A percentile compares a stretch with the other conserved stretches of the same genome.
Evolutionary conservation across 352 stramenopile genomes (phyloP).

Genomic region (Pythium pectinolyticum): DNA sequence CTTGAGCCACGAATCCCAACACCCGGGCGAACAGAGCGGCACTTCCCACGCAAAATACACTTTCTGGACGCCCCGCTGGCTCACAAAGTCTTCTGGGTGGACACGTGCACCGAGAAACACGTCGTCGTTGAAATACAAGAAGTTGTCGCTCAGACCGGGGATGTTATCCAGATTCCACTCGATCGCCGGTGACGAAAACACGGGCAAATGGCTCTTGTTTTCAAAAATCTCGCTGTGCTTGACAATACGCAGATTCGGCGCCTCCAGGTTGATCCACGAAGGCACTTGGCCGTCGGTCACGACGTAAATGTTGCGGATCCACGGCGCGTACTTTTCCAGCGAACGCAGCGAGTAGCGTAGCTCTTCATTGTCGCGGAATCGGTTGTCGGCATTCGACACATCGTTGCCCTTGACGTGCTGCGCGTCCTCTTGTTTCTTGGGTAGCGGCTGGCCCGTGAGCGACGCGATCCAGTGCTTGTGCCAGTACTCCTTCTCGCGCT

Average conservation of each 20-base stretch:
- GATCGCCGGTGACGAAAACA: conserved; percentile 94
- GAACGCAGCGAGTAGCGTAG: conserved; percentile 92
- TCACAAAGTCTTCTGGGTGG: conserved; percentile 92
- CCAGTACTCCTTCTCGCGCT: conserved; percentile 86
- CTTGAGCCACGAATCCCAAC: conserved; percentile 63
- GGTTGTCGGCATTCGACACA: conserved; percentile 83
- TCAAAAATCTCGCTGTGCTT: conserved; percentile 91
- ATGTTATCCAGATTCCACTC: conserved; percentile 94
- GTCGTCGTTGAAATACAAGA: conserved; percentile 97
- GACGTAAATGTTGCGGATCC: conserved; percentile 93
- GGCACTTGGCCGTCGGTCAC: conserved; percentile 95
- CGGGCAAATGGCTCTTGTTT: conserved; percentile 87
- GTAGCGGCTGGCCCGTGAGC: conserved; percentile 74
- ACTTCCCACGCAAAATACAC: conserved; percentile 93
- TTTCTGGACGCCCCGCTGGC: conserved; percentile 83
- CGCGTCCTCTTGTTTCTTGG: conserved; percentile 50
- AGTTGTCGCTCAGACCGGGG: conserved; percentile 88
- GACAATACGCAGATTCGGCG: conserved; percentile 81
- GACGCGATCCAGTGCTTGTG: conserved; percentile 88
- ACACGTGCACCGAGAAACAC: conserved; percentile 91
- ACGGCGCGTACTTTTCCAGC: conserved; percentile 94
- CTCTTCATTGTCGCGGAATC: conserved; percentile 95
- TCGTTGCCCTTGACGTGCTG: conserved; percentile 60
- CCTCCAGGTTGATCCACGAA: conserved; percentile 90
- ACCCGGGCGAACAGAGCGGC: conserved; percentile 84